Conservation (phyloP, 495 filamentous ascomycete genomes). For the Podospora comata region DNA sequence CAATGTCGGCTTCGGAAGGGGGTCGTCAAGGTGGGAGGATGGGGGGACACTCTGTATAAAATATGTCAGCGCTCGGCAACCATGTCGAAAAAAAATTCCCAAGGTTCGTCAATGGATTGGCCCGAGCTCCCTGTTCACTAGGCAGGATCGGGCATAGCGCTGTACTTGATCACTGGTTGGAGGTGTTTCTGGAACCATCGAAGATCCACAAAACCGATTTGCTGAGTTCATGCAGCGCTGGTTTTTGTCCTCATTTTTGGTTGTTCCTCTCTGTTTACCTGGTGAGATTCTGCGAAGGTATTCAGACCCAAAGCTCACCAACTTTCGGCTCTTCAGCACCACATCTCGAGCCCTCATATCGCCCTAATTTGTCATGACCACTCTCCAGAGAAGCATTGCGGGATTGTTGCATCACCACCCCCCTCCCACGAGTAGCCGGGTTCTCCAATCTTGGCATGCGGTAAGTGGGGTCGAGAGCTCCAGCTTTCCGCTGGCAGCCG, state of each 20-base stretch:
- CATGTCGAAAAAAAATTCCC: slow-evolving; percentile 31
- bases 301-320: not conserved
- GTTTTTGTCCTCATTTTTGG: not conserved
- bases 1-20: slow-evolving; percentile 14
- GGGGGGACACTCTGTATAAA: slow-evolving; percentile 4
- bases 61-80: slow-evolving; percentile 17
- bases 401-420: slow-evolving; percentile 12
- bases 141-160: slow-evolving; percentile 23
- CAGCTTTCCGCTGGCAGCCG: not conserved
- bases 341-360: not conserved
- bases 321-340: not conserved
- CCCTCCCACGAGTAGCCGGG: not conserved
- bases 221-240: not conserved
- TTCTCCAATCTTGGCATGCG: slow-evolving; percentile 14
- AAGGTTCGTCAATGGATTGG: slow-evolving; percentile 26
- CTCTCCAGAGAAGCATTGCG: slow-evolving; percentile 2
- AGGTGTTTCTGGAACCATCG: slow-evolving; percentile 37
- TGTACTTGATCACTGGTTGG: slow-evolving; percentile 5
- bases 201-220: slow-evolving; percentile 22
- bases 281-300: not conserved
- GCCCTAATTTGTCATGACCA: not conserved
- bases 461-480: slow-evolving; percentile 4
- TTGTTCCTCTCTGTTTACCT: not conserved
- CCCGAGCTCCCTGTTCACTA: slow-evolving; percentile 33
- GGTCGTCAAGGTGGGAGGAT: slow-evolving; percentile 16